Evolutionary conservation across 805 yeast species (phyloP), one percentile per base, ranked within the genome.

Genomic region (Candida vartiovaarae): DNA sequence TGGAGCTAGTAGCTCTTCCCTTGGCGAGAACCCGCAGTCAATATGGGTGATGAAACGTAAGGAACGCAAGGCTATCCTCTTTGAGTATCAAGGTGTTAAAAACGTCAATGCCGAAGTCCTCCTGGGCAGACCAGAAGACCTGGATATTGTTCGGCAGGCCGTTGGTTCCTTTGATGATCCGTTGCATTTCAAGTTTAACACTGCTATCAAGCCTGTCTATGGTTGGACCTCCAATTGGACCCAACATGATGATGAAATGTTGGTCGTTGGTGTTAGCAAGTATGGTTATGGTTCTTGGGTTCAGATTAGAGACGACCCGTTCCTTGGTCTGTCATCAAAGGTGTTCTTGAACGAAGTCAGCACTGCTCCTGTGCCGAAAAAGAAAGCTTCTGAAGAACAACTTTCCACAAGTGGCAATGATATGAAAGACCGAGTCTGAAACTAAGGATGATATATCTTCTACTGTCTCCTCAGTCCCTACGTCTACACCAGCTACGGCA

Each of bases 221-320:
- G 91, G 85, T 37, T 93, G 99, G 99, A 76, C 77, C 41, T 86
- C 95, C 55, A 80, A 78, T 28, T 93, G 99, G 99, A 70, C 71
- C 3, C 70, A 73, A 10, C 77, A 72, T 30, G 95, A 93, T 59
- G 99, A 93, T 62, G 84, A 89, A 41, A 84, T 80, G 79, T 71
- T 93, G 42, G 63, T 93, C 48, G 77, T 85, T 32, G 99, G 99
- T 50, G 84, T 91, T 24, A 75, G 76, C 57, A 89, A 87, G 64
- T 90, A 90, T 64, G 99, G 99, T 0, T 90, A 88, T 62, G 98
- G 98, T 15, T 82, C 96, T 1, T 93, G 99, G 99, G 61, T 75
- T 3, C 90, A 85, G 57, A 90, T 93, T 38, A 74, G 99, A 59
- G 99, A 93, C 65, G 99, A 93, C 65, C 98, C 99, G 2, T 74